phyloP scores from a whole-genome alignment of 1,139 yeast genomes.

The Zygoascus meyerae region DNA sequence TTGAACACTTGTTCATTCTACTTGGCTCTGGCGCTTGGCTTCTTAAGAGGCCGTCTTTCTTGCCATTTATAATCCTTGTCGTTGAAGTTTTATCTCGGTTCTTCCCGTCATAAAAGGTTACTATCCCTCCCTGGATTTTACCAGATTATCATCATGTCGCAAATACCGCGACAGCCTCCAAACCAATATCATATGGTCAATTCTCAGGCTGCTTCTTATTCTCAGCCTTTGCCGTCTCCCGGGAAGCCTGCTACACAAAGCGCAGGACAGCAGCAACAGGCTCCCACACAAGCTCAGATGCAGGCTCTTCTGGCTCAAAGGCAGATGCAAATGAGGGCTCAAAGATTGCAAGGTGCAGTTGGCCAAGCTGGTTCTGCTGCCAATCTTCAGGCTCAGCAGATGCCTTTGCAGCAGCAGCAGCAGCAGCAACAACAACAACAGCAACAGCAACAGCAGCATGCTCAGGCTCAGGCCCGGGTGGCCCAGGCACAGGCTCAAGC shows the following conservation, averaged over 20 bases:
- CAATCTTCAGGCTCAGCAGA: constrained; percentile 2
- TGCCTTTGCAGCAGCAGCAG: constrained; percentile 9
- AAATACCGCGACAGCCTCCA: not conserved
- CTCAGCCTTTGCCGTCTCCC: not conserved
- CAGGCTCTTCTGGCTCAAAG: constrained; percentile 18
- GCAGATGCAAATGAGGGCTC: constrained; percentile 1
- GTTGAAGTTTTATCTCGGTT: too few species aligned
- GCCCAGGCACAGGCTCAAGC: constrained; percentile 16
- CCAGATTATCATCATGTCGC: not conserved
- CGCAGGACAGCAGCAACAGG: not conserved
- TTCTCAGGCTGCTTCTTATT: not conserved
- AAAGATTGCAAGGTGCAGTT: not conserved
- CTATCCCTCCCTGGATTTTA: too few species aligned
- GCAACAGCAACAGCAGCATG: constrained; percentile 14
- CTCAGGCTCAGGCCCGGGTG: constrained; percentile 9
- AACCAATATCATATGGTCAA: constrained; percentile 2
- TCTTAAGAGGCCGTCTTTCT: too few species aligned
- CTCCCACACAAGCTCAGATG: constrained; percentile 15
- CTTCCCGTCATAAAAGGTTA: too few species aligned
- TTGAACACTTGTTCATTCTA: too few species aligned
- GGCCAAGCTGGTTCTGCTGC: too few species aligned
- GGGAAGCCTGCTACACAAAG: constrained; percentile 1
- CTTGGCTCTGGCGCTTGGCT: too few species aligned
- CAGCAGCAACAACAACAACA: constrained; percentile 16
- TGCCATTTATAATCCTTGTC: too few species aligned